These are phyloP conservation scores for Sicyos edulis DNA, from an alignment of 306 rosid genomes.

Conservation along the genomic window DNA sequence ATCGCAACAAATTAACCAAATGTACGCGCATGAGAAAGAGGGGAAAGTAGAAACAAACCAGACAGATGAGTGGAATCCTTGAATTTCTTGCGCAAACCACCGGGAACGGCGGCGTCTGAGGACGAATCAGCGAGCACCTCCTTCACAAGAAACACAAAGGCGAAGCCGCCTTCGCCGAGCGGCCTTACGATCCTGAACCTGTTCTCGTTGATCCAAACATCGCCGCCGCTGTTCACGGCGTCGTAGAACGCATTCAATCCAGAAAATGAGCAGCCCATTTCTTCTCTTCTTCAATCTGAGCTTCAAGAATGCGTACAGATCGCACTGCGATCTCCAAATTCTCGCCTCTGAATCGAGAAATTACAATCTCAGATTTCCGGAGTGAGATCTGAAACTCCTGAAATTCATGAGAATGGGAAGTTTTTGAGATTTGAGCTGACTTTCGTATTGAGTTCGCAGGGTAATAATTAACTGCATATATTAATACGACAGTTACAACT, in stretches of 20 bases:
- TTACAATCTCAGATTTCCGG: not conserved
- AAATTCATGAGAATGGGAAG: constrained; percentile 6
- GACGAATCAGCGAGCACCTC: constrained; percentile 51
- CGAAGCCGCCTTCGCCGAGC: constrained; percentile 98
- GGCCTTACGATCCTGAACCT: constrained; percentile 82
- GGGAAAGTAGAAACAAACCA: constrained; percentile 38
- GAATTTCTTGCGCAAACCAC: constrained; percentile 58
- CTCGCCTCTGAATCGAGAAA: constrained; percentile 8
- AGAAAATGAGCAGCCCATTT: constrained; percentile 93
- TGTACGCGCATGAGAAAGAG: not conserved
- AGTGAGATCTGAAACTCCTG: constrained; percentile 13
- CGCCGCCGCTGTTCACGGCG: constrained; percentile 89
- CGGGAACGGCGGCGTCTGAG: constrained; percentile 27
- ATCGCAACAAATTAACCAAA: not conserved
- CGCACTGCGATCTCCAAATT: not conserved
- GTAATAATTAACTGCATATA: not conserved
- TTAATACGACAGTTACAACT: constrained; percentile 3
- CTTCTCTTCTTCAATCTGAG: constrained; percentile 12
- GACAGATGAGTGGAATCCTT: constrained; percentile 71
- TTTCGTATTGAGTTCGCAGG: not conserved
- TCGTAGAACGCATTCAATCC: constrained; percentile 84
- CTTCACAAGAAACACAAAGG: constrained; percentile 74
- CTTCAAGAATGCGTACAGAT: constrained; percentile 16
- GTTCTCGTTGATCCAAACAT: constrained; percentile 93
- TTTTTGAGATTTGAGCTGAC: constrained; percentile 9